These are phyloP conservation scores for Colletotrichum sublineola DNA, from an alignment of 2,329 filamentous ascomycete genomes.

Conservation along the genomic window DNA sequence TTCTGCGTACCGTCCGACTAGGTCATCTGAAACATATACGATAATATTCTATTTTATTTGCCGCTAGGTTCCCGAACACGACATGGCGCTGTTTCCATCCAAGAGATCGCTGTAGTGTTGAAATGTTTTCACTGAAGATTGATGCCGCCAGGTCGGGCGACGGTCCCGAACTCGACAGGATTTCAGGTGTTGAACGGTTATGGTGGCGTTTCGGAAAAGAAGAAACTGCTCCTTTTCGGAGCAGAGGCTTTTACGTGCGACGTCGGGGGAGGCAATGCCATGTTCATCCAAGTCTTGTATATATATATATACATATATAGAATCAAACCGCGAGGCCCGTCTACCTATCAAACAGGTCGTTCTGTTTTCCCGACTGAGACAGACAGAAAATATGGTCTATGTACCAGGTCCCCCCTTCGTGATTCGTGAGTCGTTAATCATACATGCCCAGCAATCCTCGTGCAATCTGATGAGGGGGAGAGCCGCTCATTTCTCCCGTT, in stretches of 20 bases:
- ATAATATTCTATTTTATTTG: no score
- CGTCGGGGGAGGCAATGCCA: no score
- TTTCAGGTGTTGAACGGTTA: neutral
- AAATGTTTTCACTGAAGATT: no score
- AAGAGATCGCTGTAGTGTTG: no score
- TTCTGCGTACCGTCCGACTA: no score
- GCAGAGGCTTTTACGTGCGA: neutral
- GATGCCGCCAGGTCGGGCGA: neutral
- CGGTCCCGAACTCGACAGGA: no score
- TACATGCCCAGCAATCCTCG: neutral
- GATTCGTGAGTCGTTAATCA: constrained; percentile 22
- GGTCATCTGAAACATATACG: no score
- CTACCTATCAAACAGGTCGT: constrained; percentile 1
- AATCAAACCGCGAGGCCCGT: neutral
- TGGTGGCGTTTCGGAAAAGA: neutral
- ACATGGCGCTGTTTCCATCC: no score
- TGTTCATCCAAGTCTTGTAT: neutral
- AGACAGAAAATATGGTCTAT: neutral
- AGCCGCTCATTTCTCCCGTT: neutral
- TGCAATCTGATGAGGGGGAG: neutral
- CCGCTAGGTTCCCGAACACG: no score
- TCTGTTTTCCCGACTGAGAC: constrained; percentile 7
- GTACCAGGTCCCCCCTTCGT: constrained; percentile 2
- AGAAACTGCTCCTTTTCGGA: neutral
- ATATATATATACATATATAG: neutral